Base-by-base conservation (phyloP, 2,329 filamentous ascomycete species). In the Aureobasidium vineae region DNA sequence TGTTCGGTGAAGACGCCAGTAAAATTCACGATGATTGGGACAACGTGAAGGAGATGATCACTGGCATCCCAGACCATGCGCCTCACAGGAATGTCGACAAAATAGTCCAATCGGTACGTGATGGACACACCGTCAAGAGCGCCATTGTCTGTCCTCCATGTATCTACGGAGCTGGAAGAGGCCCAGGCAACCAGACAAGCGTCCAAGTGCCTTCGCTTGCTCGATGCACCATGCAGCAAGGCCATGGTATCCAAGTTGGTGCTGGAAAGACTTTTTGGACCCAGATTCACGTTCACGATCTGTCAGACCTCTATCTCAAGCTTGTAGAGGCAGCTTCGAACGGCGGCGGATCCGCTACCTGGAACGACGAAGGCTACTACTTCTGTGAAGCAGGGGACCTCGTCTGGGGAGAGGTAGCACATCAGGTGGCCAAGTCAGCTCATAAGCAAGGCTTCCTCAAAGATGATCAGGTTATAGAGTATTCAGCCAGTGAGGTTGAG, bases 41-140 rank as follows among this genome's bases (percentile, higher is more conserved):
- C 16, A 84, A 84, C 57, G 81, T 90, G 43, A 77, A 79, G 15
- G 82, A 84, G 52, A 66, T 76, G 28, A 77, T 89, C 43, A 78
- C 84, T 1, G 80, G 73, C 13, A 72, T 90, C 0, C 87, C 87
- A 0, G 84, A 87, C 71, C 72, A 76, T 0, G 87, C 83, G 11
- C 74, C 82, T 45, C 90, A 93, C 77, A 85, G 88, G 16, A 81
- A 88, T 72, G 85, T 91, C 4, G 90, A 94, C 76, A 85, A 87
- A 74, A 81, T 91, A 45, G 84, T 92, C 16, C 77, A 89, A 0
- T 79, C 76, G 1, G 80, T 83, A 0, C 80, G 78, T 4, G 74
- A 74, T 1, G 75, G 77, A 66, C 78, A 81, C 4, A 77, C 77
- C 0, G 80, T 88, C 15, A 87, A 85, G 73, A 86, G 85, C 0